Conservation (phyloP, 495 filamentous ascomycete genomes). For the Tuber calosporum region DNA sequence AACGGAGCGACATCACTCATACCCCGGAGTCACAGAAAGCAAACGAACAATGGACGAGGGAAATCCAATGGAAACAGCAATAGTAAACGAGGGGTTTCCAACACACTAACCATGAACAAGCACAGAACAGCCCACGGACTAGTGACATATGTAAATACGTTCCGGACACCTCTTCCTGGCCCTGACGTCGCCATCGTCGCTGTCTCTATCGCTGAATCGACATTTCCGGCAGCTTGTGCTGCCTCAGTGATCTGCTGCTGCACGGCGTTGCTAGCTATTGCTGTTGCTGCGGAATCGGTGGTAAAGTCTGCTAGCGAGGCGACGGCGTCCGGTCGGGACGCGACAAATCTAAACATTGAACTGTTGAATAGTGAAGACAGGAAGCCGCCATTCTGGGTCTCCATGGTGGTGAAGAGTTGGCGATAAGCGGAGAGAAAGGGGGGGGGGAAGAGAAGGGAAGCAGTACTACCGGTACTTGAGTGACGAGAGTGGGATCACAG, state of each 20-base stretch:
- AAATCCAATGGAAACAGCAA: constrained; percentile 25
- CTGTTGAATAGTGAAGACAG: background rate
- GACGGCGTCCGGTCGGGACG: background rate
- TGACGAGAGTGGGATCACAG: background rate
- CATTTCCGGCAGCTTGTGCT: background rate
- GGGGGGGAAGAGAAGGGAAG: background rate
- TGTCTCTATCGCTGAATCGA: background rate
- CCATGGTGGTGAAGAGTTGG: constrained; percentile 7
- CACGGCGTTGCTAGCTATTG: background rate
- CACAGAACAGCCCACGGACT: constrained; percentile 90
- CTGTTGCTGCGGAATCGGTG: background rate
- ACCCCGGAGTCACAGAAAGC: background rate
- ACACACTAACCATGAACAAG: constrained; percentile 57
- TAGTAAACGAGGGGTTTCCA: background rate
- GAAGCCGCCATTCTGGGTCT: constrained; percentile 3
- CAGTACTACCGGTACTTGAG: background rate
- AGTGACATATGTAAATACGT: constrained; percentile 83
- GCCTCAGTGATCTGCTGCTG: constrained; percentile 1
- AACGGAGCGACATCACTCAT: background rate
- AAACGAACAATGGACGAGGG: background rate
- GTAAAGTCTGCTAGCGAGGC: background rate
- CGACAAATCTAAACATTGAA: background rate
- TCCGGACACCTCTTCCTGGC: constrained; percentile 55
- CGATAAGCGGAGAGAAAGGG: background rate
- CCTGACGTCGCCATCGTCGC: constrained; percentile 10